Conservation (phyloP, 1,284 basidiomycete genomes). For the Lentinula novae-zelandiae region DNA sequence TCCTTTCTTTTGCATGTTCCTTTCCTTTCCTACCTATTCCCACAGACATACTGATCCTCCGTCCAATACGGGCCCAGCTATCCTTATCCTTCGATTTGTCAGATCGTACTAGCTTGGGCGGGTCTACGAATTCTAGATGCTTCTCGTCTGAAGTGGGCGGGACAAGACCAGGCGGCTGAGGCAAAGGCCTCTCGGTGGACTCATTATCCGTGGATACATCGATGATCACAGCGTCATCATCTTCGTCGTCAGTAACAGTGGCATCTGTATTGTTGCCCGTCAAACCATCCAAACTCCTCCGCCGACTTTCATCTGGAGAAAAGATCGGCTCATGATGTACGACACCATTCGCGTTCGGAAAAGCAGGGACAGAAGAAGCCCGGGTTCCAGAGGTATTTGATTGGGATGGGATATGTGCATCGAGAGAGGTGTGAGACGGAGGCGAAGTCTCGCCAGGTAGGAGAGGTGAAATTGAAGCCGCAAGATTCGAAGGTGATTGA, state of each 20-base stretch:
- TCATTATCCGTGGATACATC: not conserved
- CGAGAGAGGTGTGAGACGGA: not conserved
- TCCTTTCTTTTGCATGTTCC: slow-evolving; percentile 14
- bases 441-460: not conserved
- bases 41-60: slow-evolving; percentile 55
- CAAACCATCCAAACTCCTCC: slow-evolving; percentile 42
- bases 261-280: slow-evolving; percentile 15
- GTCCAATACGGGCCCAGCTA: slow-evolving; percentile 56
- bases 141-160: slow-evolving; percentile 14
- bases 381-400: slow-evolving; percentile 20
- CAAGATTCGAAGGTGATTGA: not conserved
- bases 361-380: slow-evolving; percentile 52
- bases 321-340: slow-evolving; percentile 24
- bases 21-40: slow-evolving; percentile 16
- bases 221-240: slow-evolving; percentile 9
- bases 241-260: slow-evolving; percentile 7
- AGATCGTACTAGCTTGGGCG: slow-evolving; percentile 18
- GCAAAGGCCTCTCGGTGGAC: not conserved
- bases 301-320: slow-evolving; percentile 25
- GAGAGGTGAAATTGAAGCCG: not conserved
- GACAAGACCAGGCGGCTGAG: not conserved
- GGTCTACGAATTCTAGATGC: slow-evolving; percentile 14
- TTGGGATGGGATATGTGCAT: not conserved
- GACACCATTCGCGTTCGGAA: slow-evolving; percentile 25
- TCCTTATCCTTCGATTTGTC: slow-evolving; percentile 28